These are phyloP conservation scores for Cladophialophora bantiana DNA, from an alignment of 2,329 filamentous ascomycete species.

Conservation along the genomic window DNA sequence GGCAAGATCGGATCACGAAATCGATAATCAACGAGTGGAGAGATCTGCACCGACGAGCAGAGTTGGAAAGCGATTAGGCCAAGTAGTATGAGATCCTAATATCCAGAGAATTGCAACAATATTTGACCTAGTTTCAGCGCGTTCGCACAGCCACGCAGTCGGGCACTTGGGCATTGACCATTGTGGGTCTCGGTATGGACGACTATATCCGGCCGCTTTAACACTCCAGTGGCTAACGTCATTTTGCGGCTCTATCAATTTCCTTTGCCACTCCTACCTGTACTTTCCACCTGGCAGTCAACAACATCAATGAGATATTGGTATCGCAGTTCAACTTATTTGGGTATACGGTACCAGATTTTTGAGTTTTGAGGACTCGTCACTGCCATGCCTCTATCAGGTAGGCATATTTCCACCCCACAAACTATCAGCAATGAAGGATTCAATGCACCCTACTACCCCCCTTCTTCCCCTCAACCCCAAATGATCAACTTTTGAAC, in stretches of 20 bases:
- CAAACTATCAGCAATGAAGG: too few relatives aligned
- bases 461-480: too few relatives aligned
- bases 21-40: not conserved
- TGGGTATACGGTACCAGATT: not conserved
- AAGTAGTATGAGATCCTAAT: not conserved
- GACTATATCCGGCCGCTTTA: not conserved
- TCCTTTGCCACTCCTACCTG: not conserved
- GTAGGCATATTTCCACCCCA: too few relatives aligned
- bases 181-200: not conserved
- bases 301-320: too few relatives aligned
- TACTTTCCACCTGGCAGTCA: too few relatives aligned
- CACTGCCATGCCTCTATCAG: not conserved
- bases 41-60: not conserved
- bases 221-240: not conserved
- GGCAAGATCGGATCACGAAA: not conserved
- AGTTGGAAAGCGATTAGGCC: not conserved
- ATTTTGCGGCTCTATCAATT: not conserved
- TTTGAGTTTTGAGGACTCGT: slow-evolving; percentile 45
- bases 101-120: not conserved
- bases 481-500: too few relatives aligned
- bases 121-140: not conserved
- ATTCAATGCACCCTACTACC: too few relatives aligned
- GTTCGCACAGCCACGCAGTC: not conserved
- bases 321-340: too few relatives aligned
- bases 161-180: not conserved